Evolutionary conservation across 108 stramenopile genomes (phyloP), one percentile per base, ranked within the genome.

Genomic region (Parmales sp.): DNA sequence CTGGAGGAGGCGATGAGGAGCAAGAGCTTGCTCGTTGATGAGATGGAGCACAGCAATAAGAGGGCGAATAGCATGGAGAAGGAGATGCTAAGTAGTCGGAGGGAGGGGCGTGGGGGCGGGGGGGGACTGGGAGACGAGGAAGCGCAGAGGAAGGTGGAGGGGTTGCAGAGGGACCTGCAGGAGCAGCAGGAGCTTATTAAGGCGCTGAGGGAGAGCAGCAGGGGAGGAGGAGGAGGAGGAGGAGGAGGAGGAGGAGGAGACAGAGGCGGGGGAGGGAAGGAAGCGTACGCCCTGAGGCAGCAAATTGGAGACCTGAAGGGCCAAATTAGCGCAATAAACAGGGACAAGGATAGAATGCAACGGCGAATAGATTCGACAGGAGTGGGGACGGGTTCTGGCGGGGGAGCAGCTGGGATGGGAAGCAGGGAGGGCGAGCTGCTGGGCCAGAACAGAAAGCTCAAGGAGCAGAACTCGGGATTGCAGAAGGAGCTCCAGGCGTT

Each of bases 401-500:
- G 39, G 2, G n/a, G n/a, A n/a, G n/a, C n/a, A n/a, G n/a, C n/a
- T n/a, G 19, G 51, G 7, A 51, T 20, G 19, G 8, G 22, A 7
- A 65, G 39, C 22, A n/a, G 64, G 38, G 39, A 39, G 44, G 46
- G 49, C 46, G 37, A 64, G 0, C 2, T 72, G 19, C 29, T 64
- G 1, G 65, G 34, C 20, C 48, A 72, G 28, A 67, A 67, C 37
- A 63, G 67, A 39, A 16, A 39, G 0, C 65, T 72, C 2, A 66
- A 67, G 48, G 63, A 66, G 65, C 78, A 85, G 64, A 85, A 83
- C 67, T 48, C 49, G 25, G 48, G 39, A 22, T 72, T 85, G 20
- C 37, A 38, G 19, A 38, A 63, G 37, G 84, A 85, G 69, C 71
- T 85, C 13, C 39, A 39, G 22, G 82, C 80, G 31, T 83, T 85